Percentiles rank a stretch among this genome's conserved stretches.
Evolutionary conservation across 345 rosid genomes (phyloP).

Genomic region (Balakata baccata): DNA sequence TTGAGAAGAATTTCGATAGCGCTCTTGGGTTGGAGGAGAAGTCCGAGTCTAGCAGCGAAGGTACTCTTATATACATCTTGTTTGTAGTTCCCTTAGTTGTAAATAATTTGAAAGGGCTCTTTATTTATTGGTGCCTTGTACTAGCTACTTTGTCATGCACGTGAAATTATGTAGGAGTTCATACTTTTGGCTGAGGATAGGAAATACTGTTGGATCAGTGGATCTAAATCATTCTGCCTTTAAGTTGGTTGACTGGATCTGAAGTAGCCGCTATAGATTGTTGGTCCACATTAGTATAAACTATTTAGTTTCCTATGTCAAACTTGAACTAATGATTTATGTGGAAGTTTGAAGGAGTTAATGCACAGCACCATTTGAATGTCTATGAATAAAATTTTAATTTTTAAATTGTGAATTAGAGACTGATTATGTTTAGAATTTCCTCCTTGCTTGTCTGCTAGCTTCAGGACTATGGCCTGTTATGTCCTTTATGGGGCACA

Average conservation of each 20-base stretch:
- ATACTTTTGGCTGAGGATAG: background rate
- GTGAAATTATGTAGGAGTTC: background rate
- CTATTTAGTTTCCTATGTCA: background rate
- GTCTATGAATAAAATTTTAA: background rate
- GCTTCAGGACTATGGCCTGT: constrained; percentile 78
- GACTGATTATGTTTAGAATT: background rate
- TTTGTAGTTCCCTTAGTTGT: background rate
- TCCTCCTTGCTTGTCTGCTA: constrained; percentile 17
- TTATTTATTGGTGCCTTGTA: background rate
- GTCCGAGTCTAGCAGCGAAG: constrained; percentile 59
- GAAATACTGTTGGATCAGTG: background rate
- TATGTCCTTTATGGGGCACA: constrained; percentile 74
- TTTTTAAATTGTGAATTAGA: background rate
- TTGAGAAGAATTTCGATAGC: constrained; percentile 92
- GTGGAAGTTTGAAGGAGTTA: background rate
- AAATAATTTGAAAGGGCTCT: background rate
- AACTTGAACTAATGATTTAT: background rate
- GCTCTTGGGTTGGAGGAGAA: constrained; percentile 96
- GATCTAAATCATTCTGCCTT: background rate
- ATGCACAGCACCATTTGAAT: background rate
- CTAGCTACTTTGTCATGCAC: background rate
- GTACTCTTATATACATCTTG: constrained; percentile 28
- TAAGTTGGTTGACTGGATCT: background rate
- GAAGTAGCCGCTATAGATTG: background rate
- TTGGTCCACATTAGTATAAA: background rate